These are phyloP conservation scores for Metschnikowia amazonensis DNA, from an alignment of 805 yeast genomes.

Conservation along the genomic window DNA sequence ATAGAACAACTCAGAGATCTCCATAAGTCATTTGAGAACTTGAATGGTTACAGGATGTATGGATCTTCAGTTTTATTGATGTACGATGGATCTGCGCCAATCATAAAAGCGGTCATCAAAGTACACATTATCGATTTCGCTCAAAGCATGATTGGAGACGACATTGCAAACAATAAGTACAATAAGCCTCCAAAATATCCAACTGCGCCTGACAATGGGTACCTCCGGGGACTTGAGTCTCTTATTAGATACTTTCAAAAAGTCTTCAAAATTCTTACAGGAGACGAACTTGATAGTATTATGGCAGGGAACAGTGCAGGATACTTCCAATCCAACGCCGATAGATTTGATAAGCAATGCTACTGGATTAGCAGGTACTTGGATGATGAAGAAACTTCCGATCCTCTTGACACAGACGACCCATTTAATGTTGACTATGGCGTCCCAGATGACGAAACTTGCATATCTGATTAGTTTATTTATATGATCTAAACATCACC, in stretches of 20 bases:
- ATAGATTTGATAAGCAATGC: conserved; percentile 3
- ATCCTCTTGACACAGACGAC: conserved; percentile 7
- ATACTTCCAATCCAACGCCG: conserved; percentile 2
- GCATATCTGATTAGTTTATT: conserved; percentile 15
- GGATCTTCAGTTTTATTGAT: conserved; percentile 86
- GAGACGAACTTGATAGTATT: conserved; percentile 19
- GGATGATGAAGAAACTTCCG: conserved; percentile 9
- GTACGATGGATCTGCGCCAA: conserved; percentile 64
- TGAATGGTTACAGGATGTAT: conserved; percentile 80
- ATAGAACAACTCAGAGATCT: conserved; percentile 59
- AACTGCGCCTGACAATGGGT: conserved; percentile 71
- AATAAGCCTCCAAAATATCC: conserved; percentile 72
- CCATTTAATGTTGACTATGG: conserved; percentile 15
- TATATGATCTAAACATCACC: not conserved
- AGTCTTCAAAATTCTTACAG: conserved; percentile 56
- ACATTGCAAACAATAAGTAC: conserved; percentile 25
- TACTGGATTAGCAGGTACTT: conserved; percentile 14
- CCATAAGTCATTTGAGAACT: conserved; percentile 46
- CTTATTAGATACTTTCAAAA: conserved; percentile 60
- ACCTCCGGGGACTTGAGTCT: conserved; percentile 75
- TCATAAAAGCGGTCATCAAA: conserved; percentile 18
- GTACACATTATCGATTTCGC: conserved; percentile 95
- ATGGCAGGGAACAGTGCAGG: conserved; percentile 8
- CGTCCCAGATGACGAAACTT: conserved; percentile 12
- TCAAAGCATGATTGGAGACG: conserved; percentile 69